Evolutionary conservation across 805 yeast genomes (phyloP), one percentile per base, ranked within the genome.

Genomic region (Yarrowia keelungensis): DNA sequence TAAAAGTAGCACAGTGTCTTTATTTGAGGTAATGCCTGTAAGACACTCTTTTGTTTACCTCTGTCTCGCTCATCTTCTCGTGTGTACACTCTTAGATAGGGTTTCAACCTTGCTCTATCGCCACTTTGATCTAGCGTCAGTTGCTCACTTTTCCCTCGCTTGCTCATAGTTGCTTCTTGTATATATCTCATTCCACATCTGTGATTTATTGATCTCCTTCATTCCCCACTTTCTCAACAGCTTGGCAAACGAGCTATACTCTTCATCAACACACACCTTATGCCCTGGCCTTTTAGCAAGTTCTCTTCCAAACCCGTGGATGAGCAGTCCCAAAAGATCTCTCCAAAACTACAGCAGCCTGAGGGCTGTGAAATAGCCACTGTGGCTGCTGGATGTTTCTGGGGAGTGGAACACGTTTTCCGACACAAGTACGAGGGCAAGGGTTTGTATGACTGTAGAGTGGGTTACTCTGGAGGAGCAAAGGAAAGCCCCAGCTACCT

Each of bases 391-490:
- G 89, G 89, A 56, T 82, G 81, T 66, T 82, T 81, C 72, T 79
- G 79, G 79, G 80, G 80, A 26, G 92, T 89, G 14, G 98, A 94
- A 74, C 90, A 89, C 72, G 86, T 92, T 36, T 92, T 85, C 80
- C 81, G 89, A 71, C 90, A 90, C 76, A 84, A 89, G 71, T 90
- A 86, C 74, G 82, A 79, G 66, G 77, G 76, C 38, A 87, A 84
- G 75, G 92, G 91, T 39, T 77, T 94, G 19, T 76, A 88, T 15
- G 97, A 90, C 75, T 82, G 88, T 49, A 87, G 86, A 76, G 98
- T 94, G 14, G 99, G 99, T 2, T 95, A 88, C 78, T 90, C 97
- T 61, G 96, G 95, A 72, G 98, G 98, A 11, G 70, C 72, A 19
- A 79, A 81, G 2, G 49, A 73, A 0, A 74, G 78, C 50, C 92